phyloP scores from a whole-genome alignment of 306 rosid genomes.

The Cotoneaster glaucophyllus region DNA sequence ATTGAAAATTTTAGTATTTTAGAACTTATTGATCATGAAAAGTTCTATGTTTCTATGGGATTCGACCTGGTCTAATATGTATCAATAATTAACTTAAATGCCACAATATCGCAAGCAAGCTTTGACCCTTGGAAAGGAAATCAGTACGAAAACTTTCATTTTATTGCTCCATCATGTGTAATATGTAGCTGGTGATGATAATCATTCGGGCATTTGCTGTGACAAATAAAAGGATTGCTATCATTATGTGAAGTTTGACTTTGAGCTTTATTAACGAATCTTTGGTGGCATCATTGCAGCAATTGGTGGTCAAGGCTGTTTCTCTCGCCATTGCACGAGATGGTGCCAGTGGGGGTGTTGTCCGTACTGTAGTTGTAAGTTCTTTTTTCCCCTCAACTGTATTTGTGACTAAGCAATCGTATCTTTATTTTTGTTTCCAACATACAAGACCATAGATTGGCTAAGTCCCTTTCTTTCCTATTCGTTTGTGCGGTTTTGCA shows the following conservation, averaged over 20 bases:
- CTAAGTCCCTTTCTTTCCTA: not conserved
- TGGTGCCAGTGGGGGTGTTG: slow-evolving; percentile 99
- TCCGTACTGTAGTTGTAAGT: slow-evolving; percentile 87
- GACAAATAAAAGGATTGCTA: not conserved
- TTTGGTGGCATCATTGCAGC: slow-evolving; percentile 34
- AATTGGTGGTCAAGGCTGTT: slow-evolving; percentile 84
- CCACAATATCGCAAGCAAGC: not conserved
- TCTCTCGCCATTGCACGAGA: slow-evolving; percentile 97
- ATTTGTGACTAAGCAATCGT: not conserved
- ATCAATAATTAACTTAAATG: not conserved
- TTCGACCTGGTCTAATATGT: not conserved
- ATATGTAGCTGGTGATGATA: not conserved
- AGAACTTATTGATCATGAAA: not conserved
- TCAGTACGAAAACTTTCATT: not conserved
- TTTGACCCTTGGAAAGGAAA: not conserved
- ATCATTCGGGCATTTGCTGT: not conserved
- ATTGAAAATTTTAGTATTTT: slow-evolving; percentile 1
- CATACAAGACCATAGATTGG: not conserved
- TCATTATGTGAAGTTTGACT: not conserved
- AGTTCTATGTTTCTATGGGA: not conserved
- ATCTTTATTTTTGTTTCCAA: not conserved
- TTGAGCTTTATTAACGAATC: slow-evolving; percentile 1
- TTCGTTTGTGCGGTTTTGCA: slow-evolving; percentile 14
- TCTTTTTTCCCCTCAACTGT: not conserved
- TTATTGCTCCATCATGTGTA: not conserved